These are phyloP conservation scores for Claviceps paspali DNA, from an alignment of 2,329 filamentous ascomycete species.

Conservation along the genomic window DNA sequence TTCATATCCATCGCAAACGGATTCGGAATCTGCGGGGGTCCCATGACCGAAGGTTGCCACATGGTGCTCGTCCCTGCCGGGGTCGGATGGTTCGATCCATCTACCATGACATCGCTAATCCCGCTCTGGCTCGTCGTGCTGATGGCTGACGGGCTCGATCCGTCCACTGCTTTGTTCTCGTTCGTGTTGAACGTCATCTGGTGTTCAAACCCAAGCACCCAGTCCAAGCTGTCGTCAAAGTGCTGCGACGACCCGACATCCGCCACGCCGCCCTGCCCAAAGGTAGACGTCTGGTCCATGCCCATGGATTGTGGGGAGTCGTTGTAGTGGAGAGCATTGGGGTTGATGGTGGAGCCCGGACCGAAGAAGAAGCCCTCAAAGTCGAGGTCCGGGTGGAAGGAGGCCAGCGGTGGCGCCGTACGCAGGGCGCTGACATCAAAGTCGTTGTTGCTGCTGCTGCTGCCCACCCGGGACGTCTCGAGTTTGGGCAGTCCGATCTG, in stretches of 20 bases:
- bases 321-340: conserved; percentile 67
- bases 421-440: conserved; percentile 48
- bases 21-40: conserved; percentile 51
- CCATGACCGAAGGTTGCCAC: conserved; percentile 57
- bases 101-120: conserved; percentile 81
- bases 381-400: conserved; percentile 42
- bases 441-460: conserved; percentile 50
- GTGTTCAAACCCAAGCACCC: conserved; percentile 66
- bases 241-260: conserved; percentile 42
- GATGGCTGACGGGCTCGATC: conserved; percentile 88
- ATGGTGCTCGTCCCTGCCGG: conserved; percentile 39
- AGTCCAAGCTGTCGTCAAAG: conserved; percentile 71
- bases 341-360: conserved; percentile 50
- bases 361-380: conserved; percentile 48
- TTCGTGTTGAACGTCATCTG: conserved; percentile 56
- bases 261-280: conserved; percentile 38
- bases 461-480: conserved; percentile 57
- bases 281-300: conserved; percentile 47
- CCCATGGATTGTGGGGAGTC: conserved; percentile 56
- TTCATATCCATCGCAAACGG: conserved; percentile 64
- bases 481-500: conserved; percentile 63
- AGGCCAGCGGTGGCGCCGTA: conserved; percentile 56
- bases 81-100: conserved; percentile 55
- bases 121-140: conserved; percentile 88
- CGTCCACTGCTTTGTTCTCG: conserved; percentile 75